Base-by-base conservation (phyloP, 1,284 basidiomycete species). In the Cryptococcus jaspeensis region DNA sequence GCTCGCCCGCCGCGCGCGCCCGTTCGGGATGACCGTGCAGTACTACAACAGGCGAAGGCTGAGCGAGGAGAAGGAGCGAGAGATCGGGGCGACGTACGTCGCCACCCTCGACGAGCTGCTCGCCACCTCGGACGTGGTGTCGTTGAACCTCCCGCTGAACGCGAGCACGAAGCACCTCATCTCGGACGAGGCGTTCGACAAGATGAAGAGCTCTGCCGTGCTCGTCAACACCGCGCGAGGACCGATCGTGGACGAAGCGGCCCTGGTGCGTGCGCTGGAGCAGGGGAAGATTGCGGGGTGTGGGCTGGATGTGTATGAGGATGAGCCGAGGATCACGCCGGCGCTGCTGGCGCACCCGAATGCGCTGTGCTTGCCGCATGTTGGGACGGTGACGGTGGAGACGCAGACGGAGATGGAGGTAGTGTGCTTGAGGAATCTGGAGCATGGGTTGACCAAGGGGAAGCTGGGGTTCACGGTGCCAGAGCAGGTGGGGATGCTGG, bases 171-270 rank as follows among this genome's bases (percentile, higher is more conserved):
- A 84, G 49, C 84, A 86, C 3, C 74, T 88, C 20, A 85, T 95
- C 0, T 85, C 85, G 1, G 85, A 87, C 71, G 81, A 82, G 62
- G 84, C 85, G 80, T 90, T 94, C 55, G 78, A 85, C 42, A 80
- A 80, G 63, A 80, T 94, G 80, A 92, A 89, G 79, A 83, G 82
- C 50, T 86, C 87, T 5, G 82, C 85, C 0, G 81, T 92, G 45
- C 83, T 95, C 56, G 82, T 93, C 64, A 94, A 93, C 71, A 92
- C 91, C 0, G 90, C 91, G 18, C 20, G 44, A n/a, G 91, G 91
- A 4, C 91, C 89, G 70, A 84, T 93, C 35, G 83, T 93, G 50
- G 89, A 93, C 62, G 90, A 93, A 73, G 83, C 81, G 1, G 90
- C 89, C 1, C 81, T 93, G 79, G 87, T 93, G 57, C 80, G 82